These are phyloP conservation scores for Discostella stelligeroides DNA, from an alignment of 108 stramenopile species.

Conservation along the genomic window DNA sequence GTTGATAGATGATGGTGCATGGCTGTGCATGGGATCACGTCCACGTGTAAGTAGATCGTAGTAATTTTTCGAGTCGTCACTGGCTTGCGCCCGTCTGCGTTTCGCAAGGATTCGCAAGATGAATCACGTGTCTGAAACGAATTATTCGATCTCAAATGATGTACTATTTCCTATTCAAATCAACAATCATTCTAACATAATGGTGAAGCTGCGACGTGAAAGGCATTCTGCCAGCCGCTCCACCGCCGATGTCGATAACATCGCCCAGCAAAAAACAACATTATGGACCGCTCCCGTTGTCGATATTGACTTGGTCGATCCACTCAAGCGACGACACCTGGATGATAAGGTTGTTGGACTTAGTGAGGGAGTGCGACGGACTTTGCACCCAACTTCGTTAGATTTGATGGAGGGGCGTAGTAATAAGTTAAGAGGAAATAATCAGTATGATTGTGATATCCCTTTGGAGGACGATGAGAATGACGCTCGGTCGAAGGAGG, in stretches of 20 bases:
- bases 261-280: neutral
- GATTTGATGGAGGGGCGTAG: constrained; percentile 20
- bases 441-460: constrained; percentile 17
- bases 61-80: too few relatives aligned
- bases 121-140: too few relatives aligned
- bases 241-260: neutral
- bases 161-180: too few relatives aligned
- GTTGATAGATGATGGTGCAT: too few relatives aligned
- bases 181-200: too few relatives aligned
- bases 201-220: neutral
- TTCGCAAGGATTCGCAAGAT: too few relatives aligned
- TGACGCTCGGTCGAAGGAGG: constrained; percentile 34
- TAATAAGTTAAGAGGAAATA: constrained; percentile 11
- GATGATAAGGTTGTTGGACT: constrained; percentile 40
- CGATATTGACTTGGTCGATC: constrained; percentile 16
- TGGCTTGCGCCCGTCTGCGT: too few relatives aligned
- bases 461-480: constrained; percentile 46
- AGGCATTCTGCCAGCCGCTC: neutral
- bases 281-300: neutral
- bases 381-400: neutral
- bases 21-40: too few relatives aligned
- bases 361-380: constrained; percentile 13
- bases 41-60: too few relatives aligned
- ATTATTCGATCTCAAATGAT: too few relatives aligned
- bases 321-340: constrained; percentile 13